Conservation (phyloP, 2,329 filamentous ascomycete genomes). For the Lecanicillium sp. region DNA sequence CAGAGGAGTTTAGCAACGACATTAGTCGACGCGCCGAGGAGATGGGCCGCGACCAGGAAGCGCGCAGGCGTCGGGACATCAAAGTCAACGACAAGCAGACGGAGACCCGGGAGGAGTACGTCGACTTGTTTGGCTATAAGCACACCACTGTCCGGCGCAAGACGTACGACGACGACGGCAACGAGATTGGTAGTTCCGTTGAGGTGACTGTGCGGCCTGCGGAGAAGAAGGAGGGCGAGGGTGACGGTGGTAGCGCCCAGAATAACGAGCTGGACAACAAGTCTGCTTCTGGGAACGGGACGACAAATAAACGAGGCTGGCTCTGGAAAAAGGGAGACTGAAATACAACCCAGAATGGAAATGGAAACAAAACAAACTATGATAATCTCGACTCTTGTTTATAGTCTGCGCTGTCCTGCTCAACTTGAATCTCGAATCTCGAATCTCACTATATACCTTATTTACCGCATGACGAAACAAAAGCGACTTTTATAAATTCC, state of each 20-base stretch:
- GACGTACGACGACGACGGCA: slow-evolving; percentile 32
- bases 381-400: slow-evolving; percentile 8
- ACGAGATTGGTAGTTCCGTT: slow-evolving; percentile 30
- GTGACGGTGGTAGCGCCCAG: not conserved
- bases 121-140: slow-evolving; percentile 34
- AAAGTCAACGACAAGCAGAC: slow-evolving; percentile 23
- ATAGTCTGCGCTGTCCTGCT: too few relatives aligned
- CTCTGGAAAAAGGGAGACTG: slow-evolving; percentile 28
- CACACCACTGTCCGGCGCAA: slow-evolving; percentile 33
- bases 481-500: too few relatives aligned
- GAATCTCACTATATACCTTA: too few relatives aligned
- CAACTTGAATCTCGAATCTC: too few relatives aligned
- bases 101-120: slow-evolving; percentile 31
- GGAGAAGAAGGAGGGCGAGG: slow-evolving; percentile 12
- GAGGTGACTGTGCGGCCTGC: slow-evolving; percentile 24
- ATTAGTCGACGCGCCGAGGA: not conserved
- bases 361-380: not conserved
- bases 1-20: slow-evolving; percentile 1
- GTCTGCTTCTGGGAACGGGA: not conserved
- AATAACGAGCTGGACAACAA: too few relatives aligned
- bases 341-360: slow-evolving; percentile 5
- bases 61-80: slow-evolving; percentile 1
- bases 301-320: slow-evolving; percentile 25
- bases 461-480: too few relatives aligned
- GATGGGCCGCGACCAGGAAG: not conserved